These are phyloP conservation scores for Wickerhamiella qilinensis DNA, from an alignment of 805 yeast genomes.

Conservation along the genomic window DNA sequence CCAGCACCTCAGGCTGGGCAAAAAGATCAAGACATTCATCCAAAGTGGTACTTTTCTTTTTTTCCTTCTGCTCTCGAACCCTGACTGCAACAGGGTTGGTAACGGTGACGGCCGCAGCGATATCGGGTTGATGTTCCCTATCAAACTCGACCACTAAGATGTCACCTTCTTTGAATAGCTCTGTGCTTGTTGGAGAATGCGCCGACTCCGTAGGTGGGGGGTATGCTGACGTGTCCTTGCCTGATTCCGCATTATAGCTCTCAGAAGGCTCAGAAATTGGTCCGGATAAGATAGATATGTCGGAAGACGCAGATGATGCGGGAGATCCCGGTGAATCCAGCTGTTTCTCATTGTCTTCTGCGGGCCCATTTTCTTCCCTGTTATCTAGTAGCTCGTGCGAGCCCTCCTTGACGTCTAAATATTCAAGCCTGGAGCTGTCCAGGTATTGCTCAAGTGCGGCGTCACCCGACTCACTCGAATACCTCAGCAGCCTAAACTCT, in stretches of 20 bases:
- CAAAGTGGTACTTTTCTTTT: slow-evolving; percentile 31
- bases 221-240: neutral
- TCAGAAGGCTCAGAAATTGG: neutral
- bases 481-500: neutral
- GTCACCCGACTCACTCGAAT: neutral
- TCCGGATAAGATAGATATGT: neutral
- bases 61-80: slow-evolving; percentile 14
- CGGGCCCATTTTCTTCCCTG: neutral
- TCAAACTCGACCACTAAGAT: slow-evolving; percentile 9
- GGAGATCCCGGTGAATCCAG: neutral
- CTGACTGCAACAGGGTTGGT: slow-evolving; percentile 9
- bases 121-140: neutral
- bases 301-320: neutral
- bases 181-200: neutral
- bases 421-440: neutral
- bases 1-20: slow-evolving; percentile 66
- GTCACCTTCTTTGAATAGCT: slow-evolving; percentile 1
- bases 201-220: neutral
- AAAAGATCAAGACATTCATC: slow-evolving; percentile 63
- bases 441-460: neutral
- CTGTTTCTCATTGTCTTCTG: neutral
- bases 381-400: neutral
- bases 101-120: slow-evolving; percentile 1
- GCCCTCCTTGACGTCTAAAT: neutral
- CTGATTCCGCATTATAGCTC: neutral